phyloP scores from a whole-genome alignment of 441 rosid species.

The Bocquillonia castaneifolia region DNA sequence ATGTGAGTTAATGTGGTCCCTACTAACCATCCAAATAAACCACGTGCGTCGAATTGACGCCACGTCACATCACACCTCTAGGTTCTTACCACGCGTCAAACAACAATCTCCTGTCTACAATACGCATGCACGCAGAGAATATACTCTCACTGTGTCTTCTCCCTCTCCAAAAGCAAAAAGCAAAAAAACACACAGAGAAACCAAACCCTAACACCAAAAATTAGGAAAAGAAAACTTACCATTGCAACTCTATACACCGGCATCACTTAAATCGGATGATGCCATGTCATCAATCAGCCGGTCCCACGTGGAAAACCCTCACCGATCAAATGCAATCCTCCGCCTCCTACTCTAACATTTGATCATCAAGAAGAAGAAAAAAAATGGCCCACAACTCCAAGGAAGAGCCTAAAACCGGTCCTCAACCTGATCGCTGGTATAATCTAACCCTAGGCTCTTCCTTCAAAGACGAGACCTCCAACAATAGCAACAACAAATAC shows the following conservation, averaged over 20 bases:
- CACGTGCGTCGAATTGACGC: neutral
- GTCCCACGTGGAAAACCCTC: neutral
- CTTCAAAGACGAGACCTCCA: conserved; percentile 54
- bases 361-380: neutral
- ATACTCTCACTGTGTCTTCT: conserved; percentile 11
- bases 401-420: conserved; percentile 66
- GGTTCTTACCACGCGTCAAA: neutral
- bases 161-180: neutral
- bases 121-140: neutral
- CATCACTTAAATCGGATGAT: conserved; percentile 7
- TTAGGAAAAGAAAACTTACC: neutral
- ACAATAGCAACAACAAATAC: conserved; percentile 57
- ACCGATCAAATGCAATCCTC: neutral
- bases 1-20: neutral
- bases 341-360: conserved; percentile 18
- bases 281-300: conserved; percentile 27
- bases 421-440: conserved; percentile 78
- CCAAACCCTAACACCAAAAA: neutral
- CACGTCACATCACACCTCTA: neutral
- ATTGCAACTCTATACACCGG: neutral
- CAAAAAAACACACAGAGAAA: too few species aligned
- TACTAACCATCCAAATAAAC: neutral
- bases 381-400: conserved; percentile 54
- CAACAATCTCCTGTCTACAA: too few species aligned
- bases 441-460: conserved; percentile 64